These are phyloP conservation scores for Barnettozyma hawaiiensis DNA, from an alignment of 1,139 yeast genomes.

Conservation along the genomic window DNA sequence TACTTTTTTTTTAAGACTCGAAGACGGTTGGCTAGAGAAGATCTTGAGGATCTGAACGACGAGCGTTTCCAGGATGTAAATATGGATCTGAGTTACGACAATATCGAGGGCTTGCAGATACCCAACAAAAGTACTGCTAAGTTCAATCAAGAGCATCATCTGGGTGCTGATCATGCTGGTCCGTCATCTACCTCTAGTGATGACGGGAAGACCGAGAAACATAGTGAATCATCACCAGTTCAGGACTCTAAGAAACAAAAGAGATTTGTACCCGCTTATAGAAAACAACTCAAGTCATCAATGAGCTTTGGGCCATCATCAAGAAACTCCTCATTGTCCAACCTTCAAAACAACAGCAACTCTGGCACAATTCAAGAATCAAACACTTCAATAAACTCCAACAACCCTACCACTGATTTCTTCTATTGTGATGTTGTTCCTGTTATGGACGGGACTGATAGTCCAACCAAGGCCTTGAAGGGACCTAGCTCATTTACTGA, in stretches of 20 bases:
- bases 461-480: slow-evolving; percentile 3
- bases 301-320: slow-evolving; percentile 13
- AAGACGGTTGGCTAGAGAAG: slow-evolving; percentile 32
- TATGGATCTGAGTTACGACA: slow-evolving; percentile 29
- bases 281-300: slow-evolving; percentile 29
- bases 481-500: slow-evolving; percentile 9
- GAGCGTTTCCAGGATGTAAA: slow-evolving; percentile 27
- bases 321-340: slow-evolving; percentile 26
- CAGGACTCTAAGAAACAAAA: slow-evolving; percentile 16
- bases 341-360: slow-evolving; percentile 14
- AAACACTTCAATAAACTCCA: slow-evolving; percentile 31
- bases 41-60: slow-evolving; percentile 28
- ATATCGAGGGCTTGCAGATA: slow-evolving; percentile 24
- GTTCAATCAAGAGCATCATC: not conserved
- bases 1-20: slow-evolving; percentile 34
- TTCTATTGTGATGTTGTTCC: slow-evolving; percentile 22
- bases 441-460: slow-evolving; percentile 13
- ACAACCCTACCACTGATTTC: slow-evolving; percentile 25
- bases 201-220: slow-evolving; percentile 16
- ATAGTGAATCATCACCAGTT: slow-evolving; percentile 10
- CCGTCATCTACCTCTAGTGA: slow-evolving; percentile 14
- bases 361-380: slow-evolving; percentile 25
- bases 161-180: not conserved
- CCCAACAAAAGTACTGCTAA: slow-evolving; percentile 2
- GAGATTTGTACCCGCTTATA: slow-evolving; percentile 34